Base-by-base conservation (phyloP, 2,329 filamentous ascomycete species). In the Phoma sp. region DNA sequence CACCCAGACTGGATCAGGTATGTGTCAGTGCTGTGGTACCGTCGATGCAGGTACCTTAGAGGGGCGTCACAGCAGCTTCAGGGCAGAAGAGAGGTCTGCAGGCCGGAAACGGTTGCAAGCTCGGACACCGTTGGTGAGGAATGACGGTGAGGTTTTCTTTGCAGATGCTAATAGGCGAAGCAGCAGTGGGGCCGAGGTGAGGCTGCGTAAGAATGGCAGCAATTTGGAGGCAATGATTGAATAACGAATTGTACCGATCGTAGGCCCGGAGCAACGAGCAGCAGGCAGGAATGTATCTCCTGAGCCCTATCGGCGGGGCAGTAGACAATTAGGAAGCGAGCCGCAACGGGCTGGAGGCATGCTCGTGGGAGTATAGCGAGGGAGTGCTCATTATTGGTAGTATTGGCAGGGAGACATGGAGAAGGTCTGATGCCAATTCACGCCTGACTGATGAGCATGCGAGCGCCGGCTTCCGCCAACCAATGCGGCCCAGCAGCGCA, bases 11-110 rank as follows among this genome's bases (percentile, higher is more conserved):
- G 59, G 48, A 63, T 58, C 58, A 57, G 60, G 60, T 59, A 58
- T 53, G 55, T 62, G 63, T 51, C 60, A 61, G 67, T 56, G 62
- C 52, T 60, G 69, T 72, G 65, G 65, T 62, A 68, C 66, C 40
- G 65, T 61, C 55, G 66, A 70, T 63, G 69, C 69, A 69, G 64
- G 68, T 69, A 72, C 68, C 53, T 57, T 55, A 50, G 59, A 58
- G 58, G 63, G 60, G 62, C 55, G 66, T 62, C 60, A 65, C 60
- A 52, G 57, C 59, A 61, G 67, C 61, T 62, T 56, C 44, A 46
- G 39, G 44, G 57, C 51, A 60, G 59, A 50, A 46, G 50, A 49
- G 55, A 61, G 46, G 51, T 39, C 57, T 61, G 60, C 52, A 59
- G 48, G 61, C 59, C 58, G 56, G 54, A 57, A 55, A 44, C 56